These are phyloP conservation scores for Orbilia oligospora DNA, from an alignment of 2,329 filamentous ascomycete species.

Conservation along the genomic window DNA sequence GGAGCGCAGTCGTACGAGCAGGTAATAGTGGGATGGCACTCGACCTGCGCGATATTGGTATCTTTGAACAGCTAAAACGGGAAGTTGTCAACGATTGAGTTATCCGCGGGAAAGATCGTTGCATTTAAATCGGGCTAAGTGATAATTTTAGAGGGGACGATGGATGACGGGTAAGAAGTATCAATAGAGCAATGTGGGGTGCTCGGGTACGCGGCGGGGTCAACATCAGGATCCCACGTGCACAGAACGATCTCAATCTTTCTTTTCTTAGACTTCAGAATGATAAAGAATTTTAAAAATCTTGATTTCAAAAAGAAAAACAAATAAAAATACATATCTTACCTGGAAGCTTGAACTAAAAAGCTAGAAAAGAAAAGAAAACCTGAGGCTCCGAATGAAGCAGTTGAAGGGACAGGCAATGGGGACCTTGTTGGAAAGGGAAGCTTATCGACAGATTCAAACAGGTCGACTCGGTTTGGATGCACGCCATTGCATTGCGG, in stretches of 20 bases:
- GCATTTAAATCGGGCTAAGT: conserved; percentile 6
- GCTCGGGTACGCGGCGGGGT: not conserved
- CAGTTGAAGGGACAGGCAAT: conserved; percentile 17
- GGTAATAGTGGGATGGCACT: conserved; percentile 8
- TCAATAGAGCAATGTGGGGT: not conserved
- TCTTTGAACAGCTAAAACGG: conserved; percentile 41
- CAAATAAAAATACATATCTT: not conserved
- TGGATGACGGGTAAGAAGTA: not conserved
- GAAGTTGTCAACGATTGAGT: conserved; percentile 44
- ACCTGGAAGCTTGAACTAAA: not conserved
- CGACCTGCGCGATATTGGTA: conserved; percentile 50
- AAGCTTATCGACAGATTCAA: conserved; percentile 37
- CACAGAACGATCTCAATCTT: not conserved
- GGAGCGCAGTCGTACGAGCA: conserved; percentile 49
- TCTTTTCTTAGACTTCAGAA: not conserved
- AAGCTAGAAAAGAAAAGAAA: conserved; percentile 4
- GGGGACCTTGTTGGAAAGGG: conserved; percentile 21
- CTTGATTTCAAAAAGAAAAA: not conserved
- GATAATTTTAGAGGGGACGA: not conserved
- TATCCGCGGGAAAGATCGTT: conserved; percentile 23
- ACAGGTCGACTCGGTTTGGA: not conserved
- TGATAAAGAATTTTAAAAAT: too few relatives aligned
- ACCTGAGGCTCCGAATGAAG: conserved; percentile 46
- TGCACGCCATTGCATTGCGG: conserved; percentile 9
- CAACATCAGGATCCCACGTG: not conserved